These are phyloP conservation scores for Naganishia kalamii DNA, from an alignment of 768 basidiomycete species.

Conservation along the genomic window DNA sequence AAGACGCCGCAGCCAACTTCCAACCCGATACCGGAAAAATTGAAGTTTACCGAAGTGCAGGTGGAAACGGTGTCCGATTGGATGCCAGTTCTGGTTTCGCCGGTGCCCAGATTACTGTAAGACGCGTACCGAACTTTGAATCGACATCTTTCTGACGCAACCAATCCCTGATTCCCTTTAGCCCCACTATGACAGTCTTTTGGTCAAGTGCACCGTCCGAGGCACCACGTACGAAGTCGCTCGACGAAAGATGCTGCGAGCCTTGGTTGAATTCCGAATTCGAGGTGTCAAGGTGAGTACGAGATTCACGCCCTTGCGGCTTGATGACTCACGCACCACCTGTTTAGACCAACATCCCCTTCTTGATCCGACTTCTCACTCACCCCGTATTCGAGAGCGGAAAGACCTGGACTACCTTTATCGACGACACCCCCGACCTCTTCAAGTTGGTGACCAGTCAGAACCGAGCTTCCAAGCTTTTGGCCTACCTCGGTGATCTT, in stretches of 20 bases:
- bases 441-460: slow-evolving; percentile 97
- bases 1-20: slow-evolving; percentile 85
- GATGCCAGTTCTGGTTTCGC: slow-evolving; percentile 97
- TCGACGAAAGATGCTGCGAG: slow-evolving; percentile 96
- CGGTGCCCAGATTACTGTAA: slow-evolving; percentile 93
- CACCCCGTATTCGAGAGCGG: slow-evolving; percentile 93
- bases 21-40: slow-evolving; percentile 99
- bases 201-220: slow-evolving; percentile 91
- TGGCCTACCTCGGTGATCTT: slow-evolving; percentile 93
- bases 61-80: slow-evolving; percentile 94
- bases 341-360: slow-evolving; percentile 89
- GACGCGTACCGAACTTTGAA: slow-evolving; percentile 29
- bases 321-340: neutral
- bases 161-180: slow-evolving; percentile 42
- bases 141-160: neutral
- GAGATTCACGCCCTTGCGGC: slow-evolving; percentile 22
- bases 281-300: slow-evolving; percentile 79
- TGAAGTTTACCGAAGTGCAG: slow-evolving; percentile 96
- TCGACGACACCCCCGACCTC: slow-evolving; percentile 98
- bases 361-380: slow-evolving; percentile 94
- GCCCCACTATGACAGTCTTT: slow-evolving; percentile 96
- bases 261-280: slow-evolving; percentile 99
- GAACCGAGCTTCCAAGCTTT: slow-evolving; percentile 94
- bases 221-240: slow-evolving; percentile 99
- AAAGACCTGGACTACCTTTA: slow-evolving; percentile 99